phyloP scores from a whole-genome alignment of 1,284 basidiomycete genomes.

The Grifola frondosa region DNA sequence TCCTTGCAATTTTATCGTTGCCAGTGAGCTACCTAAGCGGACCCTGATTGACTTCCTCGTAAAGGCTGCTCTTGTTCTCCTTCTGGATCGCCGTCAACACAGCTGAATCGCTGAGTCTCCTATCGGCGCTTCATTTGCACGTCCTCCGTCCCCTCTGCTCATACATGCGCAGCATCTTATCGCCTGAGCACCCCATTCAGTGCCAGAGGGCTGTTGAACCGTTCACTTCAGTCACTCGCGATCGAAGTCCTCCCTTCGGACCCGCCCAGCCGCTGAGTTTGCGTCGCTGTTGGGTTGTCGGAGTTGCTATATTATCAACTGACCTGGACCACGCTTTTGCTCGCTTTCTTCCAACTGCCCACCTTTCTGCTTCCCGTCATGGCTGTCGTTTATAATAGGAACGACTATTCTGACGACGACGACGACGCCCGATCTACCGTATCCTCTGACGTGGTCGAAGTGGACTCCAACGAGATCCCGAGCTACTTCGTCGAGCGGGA shows the following conservation, averaged over 20 bases:
- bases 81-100: not conserved
- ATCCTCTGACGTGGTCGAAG: conserved; percentile 41
- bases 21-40: not conserved
- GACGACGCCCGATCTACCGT: conserved; percentile 39
- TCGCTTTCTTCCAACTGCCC: conserved; percentile 15
- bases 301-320: conserved; percentile 25
- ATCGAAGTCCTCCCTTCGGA: conserved; percentile 17
- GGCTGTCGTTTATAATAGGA: conserved; percentile 10
- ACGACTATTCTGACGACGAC: conserved; percentile 18
- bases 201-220: conserved; percentile 6
- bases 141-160: conserved; percentile 14
- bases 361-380: conserved; percentile 12
- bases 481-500: conserved; percentile 53
- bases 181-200: conserved; percentile 6
- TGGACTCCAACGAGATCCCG: conserved; percentile 52
- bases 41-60: not conserved
- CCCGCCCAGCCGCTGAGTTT: conserved; percentile 30
- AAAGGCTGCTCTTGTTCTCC: conserved; percentile 5
- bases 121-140: conserved; percentile 9
- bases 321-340: conserved; percentile 14
- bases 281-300: conserved; percentile 27
- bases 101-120: conserved; percentile 2
- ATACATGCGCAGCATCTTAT: conserved; percentile 6
- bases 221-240: conserved; percentile 10
- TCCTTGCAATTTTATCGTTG: too few species aligned